phyloP scores from a whole-genome alignment of 1,139 yeast species.

The Blastobotrys serpentis region DNA sequence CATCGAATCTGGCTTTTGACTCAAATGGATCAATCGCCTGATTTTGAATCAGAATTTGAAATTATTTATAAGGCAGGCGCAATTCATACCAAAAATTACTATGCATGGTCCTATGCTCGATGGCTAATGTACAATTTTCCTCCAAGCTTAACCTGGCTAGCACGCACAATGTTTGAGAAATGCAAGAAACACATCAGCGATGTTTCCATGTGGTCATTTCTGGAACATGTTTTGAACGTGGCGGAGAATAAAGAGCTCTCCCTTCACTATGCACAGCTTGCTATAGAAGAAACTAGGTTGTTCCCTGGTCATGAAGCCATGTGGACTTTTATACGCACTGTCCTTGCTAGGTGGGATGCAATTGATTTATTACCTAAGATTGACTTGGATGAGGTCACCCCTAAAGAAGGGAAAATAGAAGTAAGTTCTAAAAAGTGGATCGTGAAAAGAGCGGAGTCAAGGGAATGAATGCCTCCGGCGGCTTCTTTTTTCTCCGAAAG shows the following conservation, averaged over 20 bases:
- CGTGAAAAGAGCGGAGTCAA: too few species aligned
- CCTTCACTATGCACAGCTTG: constrained; percentile 14
- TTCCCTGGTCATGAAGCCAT: constrained; percentile 29
- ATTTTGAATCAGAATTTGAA: constrained; percentile 27
- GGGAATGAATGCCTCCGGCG: too few species aligned
- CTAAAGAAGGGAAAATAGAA: not conserved
- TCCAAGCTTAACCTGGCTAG: not conserved
- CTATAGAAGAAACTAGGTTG: constrained; percentile 16
- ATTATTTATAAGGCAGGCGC: constrained; percentile 39
- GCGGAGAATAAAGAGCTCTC: constrained; percentile 10
- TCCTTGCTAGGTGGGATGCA: constrained; percentile 5
- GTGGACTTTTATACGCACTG: constrained; percentile 22
- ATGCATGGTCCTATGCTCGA: constrained; percentile 46
- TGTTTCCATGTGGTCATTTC: constrained; percentile 48
- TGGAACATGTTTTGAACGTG: constrained; percentile 23
- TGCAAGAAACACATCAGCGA: constrained; percentile 39
- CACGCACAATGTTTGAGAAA: constrained; percentile 6
- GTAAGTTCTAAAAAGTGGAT: not conserved
- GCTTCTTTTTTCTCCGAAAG: too few species aligned
- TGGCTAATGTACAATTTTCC: constrained; percentile 30
- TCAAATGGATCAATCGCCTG: not conserved
- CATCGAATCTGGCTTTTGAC: constrained; percentile 37
- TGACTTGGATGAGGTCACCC: not conserved
- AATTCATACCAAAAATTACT: constrained; percentile 47
- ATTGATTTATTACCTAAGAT: not conserved